Percentiles rank a stretch among this genome's conserved stretches.
phyloP scores from a whole-genome alignment of 306 rosid species.

The Acmispon strigosus region DNA sequence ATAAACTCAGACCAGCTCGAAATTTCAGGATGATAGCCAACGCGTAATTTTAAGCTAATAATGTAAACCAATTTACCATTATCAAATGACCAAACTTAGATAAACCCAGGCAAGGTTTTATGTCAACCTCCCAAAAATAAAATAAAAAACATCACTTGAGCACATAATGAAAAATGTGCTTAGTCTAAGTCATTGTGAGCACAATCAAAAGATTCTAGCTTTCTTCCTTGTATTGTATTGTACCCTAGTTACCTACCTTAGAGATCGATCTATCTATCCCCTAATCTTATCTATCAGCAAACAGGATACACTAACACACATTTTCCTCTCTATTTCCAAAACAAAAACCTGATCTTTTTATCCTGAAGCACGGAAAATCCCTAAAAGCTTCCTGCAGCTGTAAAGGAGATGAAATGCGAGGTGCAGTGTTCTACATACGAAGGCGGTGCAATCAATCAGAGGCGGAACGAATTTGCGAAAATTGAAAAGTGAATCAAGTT shows the following conservation, averaged over 20 bases:
- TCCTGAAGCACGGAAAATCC: neutral
- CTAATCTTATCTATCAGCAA: neutral
- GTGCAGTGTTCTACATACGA: neutral
- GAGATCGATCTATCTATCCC: neutral
- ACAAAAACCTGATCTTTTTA: neutral
- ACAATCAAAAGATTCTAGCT: neutral
- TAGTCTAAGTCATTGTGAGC: neutral
- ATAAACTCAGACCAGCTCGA: neutral
- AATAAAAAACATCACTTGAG: neutral
- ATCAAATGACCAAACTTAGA: neutral
- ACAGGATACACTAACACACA: neutral
- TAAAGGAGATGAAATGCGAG: neutral
- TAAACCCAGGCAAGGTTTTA: neutral
- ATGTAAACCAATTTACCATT: neutral
- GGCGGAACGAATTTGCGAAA: neutral
- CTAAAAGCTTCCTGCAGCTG: neutral
- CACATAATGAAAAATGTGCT: neutral
- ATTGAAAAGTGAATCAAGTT: neutral
- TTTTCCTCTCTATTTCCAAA: neutral
- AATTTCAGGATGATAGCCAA: neutral
- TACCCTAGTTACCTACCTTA: too few relatives aligned
- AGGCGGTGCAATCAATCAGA: neutral
- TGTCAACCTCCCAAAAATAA: constrained; percentile 7
- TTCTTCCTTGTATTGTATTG: too few relatives aligned
- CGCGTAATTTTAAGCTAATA: neutral